phyloP scores from a whole-genome alignment of 2,329 filamentous ascomycete species.

The Sclerotinia spermophila region DNA sequence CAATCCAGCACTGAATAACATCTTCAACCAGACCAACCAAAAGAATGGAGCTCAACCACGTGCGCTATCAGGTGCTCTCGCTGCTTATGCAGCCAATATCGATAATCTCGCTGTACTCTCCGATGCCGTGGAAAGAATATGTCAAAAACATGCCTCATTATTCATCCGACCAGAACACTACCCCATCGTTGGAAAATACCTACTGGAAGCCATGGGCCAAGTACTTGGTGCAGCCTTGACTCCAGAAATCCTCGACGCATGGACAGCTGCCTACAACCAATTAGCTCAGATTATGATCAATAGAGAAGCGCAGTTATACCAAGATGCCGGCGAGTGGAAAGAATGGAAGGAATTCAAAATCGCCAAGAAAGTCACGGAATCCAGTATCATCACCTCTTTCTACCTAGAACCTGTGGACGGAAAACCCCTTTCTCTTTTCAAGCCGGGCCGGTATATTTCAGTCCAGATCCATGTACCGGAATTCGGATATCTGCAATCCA shows the following conservation, averaged over 20 bases:
- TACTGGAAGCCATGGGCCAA: conserved; percentile 63
- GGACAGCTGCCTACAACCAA: conserved; percentile 67
- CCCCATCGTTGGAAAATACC: conserved; percentile 62
- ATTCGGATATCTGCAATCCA: conserved; percentile 61
- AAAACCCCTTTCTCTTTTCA: conserved; percentile 54
- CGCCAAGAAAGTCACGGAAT: conserved; percentile 57
- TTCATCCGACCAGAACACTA: conserved; percentile 68
- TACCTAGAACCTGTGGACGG: conserved; percentile 65
- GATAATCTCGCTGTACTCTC: conserved; percentile 61
- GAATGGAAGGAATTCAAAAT: conserved; percentile 55
- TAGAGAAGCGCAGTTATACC: conserved; percentile 60
- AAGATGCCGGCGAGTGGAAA: conserved; percentile 44
- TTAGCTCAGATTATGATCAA: conserved; percentile 68
- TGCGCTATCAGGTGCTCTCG: conserved; percentile 66
- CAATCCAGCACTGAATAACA: conserved; percentile 61
- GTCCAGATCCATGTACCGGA: conserved; percentile 59
- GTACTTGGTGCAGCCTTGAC: conserved; percentile 68
- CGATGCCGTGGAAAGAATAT: conserved; percentile 62
- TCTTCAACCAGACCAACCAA: conserved; percentile 71
- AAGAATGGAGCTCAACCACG: conserved; percentile 62
- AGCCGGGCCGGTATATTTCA: conserved; percentile 71
- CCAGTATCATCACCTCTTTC: conserved; percentile 62
- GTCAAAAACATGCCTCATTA: conserved; percentile 72
- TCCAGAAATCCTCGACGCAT: conserved; percentile 63
- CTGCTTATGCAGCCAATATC: conserved; percentile 70